Evolutionary conservation across 1,284 basidiomycete genomes (phyloP).

Genomic region (Cronartium ribicola): DNA sequence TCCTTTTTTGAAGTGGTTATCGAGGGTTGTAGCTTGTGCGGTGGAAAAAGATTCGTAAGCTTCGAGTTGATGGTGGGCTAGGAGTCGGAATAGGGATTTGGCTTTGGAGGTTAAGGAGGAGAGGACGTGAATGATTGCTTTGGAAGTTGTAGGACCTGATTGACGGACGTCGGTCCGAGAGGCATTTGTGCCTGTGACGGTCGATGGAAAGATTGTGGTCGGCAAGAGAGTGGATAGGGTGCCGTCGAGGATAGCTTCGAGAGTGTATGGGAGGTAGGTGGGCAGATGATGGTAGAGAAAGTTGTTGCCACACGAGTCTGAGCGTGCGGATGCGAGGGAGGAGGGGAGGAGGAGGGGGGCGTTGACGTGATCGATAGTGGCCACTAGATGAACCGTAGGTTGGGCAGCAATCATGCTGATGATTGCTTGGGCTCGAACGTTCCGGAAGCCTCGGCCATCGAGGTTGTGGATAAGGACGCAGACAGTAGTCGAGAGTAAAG

Average conservation of each 20-base stretch:
- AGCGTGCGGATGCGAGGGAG: conserved; percentile 48
- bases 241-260: conserved; percentile 56
- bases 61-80: conserved; percentile 43
- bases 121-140: conserved; percentile 72
- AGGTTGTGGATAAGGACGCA: conserved; percentile 82
- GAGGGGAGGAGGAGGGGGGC: conserved; percentile 66
- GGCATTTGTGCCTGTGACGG: conserved; percentile 49
- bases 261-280: conserved; percentile 73
- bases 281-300: conserved; percentile 86
- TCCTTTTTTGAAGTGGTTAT: conserved; percentile 25
- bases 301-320: conserved; percentile 61
- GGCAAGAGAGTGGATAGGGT: conserved; percentile 46
- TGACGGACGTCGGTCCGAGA: conserved; percentile 60
- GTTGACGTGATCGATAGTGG: conserved; percentile 78
- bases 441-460: conserved; percentile 67
- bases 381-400: conserved; percentile 67
- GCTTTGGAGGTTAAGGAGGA: conserved; percentile 80
- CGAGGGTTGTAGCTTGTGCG: conserved; percentile 39
- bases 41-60: conserved; percentile 16
- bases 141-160: conserved; percentile 54
- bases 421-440: conserved; percentile 60
- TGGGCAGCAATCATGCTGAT: conserved; percentile 67
- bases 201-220: conserved; percentile 54
- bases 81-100: conserved; percentile 49
- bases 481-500: conserved; percentile 46